These are phyloP conservation scores for Talaromyces sp. DNA, from an alignment of 2,329 filamentous ascomycete species.

Conservation along the genomic window DNA sequence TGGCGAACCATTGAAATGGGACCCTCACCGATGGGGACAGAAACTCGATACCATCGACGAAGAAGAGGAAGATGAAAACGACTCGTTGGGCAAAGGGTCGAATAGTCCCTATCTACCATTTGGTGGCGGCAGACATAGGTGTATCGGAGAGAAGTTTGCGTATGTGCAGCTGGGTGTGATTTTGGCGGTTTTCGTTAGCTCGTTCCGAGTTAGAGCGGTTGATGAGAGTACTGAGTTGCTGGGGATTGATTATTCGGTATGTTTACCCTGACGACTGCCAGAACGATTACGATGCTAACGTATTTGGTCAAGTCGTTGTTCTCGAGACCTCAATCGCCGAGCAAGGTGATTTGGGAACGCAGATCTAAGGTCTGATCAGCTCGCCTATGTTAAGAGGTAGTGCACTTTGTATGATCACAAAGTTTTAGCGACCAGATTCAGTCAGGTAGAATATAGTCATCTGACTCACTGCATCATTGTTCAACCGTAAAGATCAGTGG, in stretches of 20 bases:
- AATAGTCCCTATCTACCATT: constrained; percentile 90
- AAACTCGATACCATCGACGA: constrained; percentile 24
- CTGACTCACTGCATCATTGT: constrained; percentile 1
- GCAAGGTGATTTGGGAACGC: constrained; percentile 12
- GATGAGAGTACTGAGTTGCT: constrained; percentile 47
- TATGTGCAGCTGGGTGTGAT: constrained; percentile 90
- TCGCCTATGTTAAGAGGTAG: background rate
- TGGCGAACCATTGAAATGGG: constrained; percentile 76
- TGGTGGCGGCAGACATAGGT: constrained; percentile 86
- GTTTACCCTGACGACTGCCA: background rate
- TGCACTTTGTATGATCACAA: background rate
- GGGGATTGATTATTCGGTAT: constrained; percentile 11
- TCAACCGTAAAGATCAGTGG: background rate
- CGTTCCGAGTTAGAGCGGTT: constrained; percentile 75
- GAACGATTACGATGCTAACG: background rate
- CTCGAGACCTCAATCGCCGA: constrained; percentile 11
- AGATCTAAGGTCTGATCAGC: background rate
- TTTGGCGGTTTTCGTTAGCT: constrained; percentile 68
- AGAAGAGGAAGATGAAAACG: constrained; percentile 49
- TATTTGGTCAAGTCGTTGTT: constrained; percentile 14
- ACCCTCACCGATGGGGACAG: constrained; percentile 86
- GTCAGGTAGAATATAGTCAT: background rate
- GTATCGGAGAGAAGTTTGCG: constrained; percentile 95
- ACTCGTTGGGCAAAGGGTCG: constrained; percentile 83
- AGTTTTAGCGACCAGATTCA: background rate